phyloP scores from a whole-genome alignment of 352 stramenopile genomes.

The Phytophthora pluvialis region DNA sequence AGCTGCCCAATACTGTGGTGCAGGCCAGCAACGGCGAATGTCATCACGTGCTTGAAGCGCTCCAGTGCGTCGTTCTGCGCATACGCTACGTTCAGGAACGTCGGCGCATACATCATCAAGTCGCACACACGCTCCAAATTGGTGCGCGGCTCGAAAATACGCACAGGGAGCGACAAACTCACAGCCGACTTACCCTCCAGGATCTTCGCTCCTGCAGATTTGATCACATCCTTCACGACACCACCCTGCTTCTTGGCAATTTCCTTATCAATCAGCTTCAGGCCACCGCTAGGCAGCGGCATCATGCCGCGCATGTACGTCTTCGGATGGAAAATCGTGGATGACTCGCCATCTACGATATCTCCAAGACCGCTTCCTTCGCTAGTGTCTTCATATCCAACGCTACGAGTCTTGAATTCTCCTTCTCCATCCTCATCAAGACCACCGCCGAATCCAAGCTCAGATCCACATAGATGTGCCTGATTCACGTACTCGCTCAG shows the following conservation, averaged over 20 bases:
- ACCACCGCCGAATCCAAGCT: conserved; percentile 53
- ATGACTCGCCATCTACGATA: conserved; percentile 36
- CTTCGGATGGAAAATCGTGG: conserved; percentile 70
- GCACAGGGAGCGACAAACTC: conserved; percentile 84
- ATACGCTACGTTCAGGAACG: conserved; percentile 68
- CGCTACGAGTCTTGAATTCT: conserved; percentile 39
- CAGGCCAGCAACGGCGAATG: conserved; percentile 76
- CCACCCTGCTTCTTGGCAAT: conserved; percentile 86
- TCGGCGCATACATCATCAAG: conserved; percentile 83
- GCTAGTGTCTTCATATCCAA: conserved; percentile 41
- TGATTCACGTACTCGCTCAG: conserved; percentile 73
- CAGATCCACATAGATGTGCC: conserved; percentile 55
- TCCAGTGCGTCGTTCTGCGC: conserved; percentile 71
- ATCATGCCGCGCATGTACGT: conserved; percentile 86
- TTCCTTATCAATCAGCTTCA: conserved; percentile 89
- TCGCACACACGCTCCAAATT: conserved; percentile 84
- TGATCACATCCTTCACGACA: conserved; percentile 88
- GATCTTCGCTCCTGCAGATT: conserved; percentile 72
- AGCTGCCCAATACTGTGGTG: conserved; percentile 84
- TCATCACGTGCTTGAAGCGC: conserved; percentile 84
- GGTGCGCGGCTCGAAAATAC: conserved; percentile 86
- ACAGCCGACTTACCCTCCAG: conserved; percentile 75
- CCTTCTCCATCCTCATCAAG: conserved; percentile 53
- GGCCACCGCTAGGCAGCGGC: conserved; percentile 67
- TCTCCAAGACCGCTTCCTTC: conserved; percentile 41